Percentiles rank a stretch among this genome's conserved stretches.
Evolutionary conservation across 2,329 filamentous ascomycete species (phyloP).

Genomic region (Aspergillus texensis): DNA sequence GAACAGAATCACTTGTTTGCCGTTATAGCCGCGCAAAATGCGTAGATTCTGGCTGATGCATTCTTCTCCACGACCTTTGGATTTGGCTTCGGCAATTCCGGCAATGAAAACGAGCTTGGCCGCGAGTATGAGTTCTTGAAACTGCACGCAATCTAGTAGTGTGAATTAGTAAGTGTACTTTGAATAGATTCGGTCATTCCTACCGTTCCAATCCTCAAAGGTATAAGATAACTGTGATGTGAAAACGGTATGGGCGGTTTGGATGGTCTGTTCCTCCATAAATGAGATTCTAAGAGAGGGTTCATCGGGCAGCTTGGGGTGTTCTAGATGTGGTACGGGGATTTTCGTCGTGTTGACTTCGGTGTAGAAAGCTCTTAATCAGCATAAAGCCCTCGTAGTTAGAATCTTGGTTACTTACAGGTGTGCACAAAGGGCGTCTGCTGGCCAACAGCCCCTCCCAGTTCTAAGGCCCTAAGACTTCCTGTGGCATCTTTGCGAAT

Average conservation of each 20-base stretch:
- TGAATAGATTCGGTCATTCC: background rate
- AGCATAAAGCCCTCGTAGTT: background rate
- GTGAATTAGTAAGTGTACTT: conserved; percentile 7
- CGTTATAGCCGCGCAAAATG: conserved; percentile 39
- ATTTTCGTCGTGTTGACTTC: conserved; percentile 40
- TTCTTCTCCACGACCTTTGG: conserved; percentile 48
- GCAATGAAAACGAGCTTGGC: conserved; percentile 44
- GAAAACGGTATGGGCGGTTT: conserved; percentile 41
- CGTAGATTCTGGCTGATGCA: conserved; percentile 49
- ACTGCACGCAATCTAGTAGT: conserved; percentile 41
- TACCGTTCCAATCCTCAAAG: conserved; percentile 47
- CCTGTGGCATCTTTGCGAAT: conserved; percentile 43
- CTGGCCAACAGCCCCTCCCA: conserved; percentile 41
- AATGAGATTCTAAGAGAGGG: conserved; percentile 44
- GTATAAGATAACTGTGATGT: conserved; percentile 45
- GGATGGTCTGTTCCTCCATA: conserved; percentile 47
- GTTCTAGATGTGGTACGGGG: conserved; percentile 47
- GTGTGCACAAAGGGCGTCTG: conserved; percentile 41
- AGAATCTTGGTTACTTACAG: conserved; percentile 32
- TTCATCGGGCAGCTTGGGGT: conserved; percentile 39
- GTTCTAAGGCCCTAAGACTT: conserved; percentile 38
- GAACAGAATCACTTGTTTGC: conserved; percentile 40
- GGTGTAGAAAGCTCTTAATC: background rate
- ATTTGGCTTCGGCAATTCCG: conserved; percentile 47
- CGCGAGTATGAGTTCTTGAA: conserved; percentile 44